Evolutionary conservation across 371 early-diverging fungal species (phyloP).

Genomic region (Mucor circinelloides): DNA sequence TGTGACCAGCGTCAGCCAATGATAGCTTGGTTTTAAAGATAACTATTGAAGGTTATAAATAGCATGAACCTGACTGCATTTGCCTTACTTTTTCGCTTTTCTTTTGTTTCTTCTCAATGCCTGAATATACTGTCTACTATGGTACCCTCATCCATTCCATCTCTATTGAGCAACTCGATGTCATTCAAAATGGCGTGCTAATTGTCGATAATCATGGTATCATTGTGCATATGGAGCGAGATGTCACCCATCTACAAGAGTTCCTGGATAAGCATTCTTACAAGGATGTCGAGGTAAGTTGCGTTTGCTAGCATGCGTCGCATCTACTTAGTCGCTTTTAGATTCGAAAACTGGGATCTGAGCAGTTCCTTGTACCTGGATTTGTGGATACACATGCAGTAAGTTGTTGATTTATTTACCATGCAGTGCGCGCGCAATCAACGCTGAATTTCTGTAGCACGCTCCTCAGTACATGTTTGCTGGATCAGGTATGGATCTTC

Average conservation of each 20-base stretch:
- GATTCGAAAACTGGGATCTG: conserved; percentile 45
- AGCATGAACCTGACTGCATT: neutral
- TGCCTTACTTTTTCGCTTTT: neutral
- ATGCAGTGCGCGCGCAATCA: neutral
- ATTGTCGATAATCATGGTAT: conserved; percentile 59
- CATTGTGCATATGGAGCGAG: conserved; percentile 55
- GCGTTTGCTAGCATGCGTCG: neutral
- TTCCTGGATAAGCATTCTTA: conserved; percentile 19
- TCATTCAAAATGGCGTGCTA: conserved; percentile 55
- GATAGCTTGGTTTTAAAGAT: neutral
- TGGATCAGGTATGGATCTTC: conserved; percentile 87
- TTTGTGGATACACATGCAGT: conserved; percentile 90
- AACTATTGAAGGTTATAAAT: neutral
- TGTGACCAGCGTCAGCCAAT: neutral
- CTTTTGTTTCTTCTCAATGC: neutral
- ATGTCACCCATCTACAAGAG: conserved; percentile 36
- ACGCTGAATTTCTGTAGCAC: conserved; percentile 52
- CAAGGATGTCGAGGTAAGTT: conserved; percentile 16
- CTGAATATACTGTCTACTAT: conserved; percentile 45
- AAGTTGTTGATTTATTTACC: conserved; percentile 11
- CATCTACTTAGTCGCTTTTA: conserved; percentile 9
- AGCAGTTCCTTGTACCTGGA: conserved; percentile 85
- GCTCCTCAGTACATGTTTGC: conserved; percentile 93
- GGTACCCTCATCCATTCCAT: conserved; percentile 75
- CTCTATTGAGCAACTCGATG: conserved; percentile 59